A percentile compares a stretch with the other conserved stretches of the same genome.
Conservation (phyloP, 176 grass and related monocot species). For the Leersia perrieri region DNA sequence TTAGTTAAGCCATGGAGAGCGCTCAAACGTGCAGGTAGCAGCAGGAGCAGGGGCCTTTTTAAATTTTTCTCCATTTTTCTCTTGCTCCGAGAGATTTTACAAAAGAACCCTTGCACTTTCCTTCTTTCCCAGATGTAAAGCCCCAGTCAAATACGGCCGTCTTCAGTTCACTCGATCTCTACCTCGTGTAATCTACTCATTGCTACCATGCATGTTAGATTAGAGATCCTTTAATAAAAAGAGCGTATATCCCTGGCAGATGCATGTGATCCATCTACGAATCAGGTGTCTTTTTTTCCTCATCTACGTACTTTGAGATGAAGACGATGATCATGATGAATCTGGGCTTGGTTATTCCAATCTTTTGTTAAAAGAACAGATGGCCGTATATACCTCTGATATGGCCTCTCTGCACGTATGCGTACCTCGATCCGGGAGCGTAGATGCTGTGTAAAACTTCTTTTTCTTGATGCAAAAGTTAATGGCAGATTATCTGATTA, state of each 20-base stretch:
- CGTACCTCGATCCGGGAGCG: not conserved
- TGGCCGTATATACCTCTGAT: not conserved
- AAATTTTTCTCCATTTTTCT: too few species aligned
- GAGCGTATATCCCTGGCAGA: constrained; percentile 20
- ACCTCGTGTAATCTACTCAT: constrained; percentile 36
- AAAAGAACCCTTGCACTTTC: constrained; percentile 20
- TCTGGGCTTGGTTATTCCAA: not conserved
- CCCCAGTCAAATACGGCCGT: constrained; percentile 30
- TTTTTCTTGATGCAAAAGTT: not conserved
- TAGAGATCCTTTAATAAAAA: constrained; percentile 37
- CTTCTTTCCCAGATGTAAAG: constrained; percentile 26
- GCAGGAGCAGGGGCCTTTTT: not conserved
- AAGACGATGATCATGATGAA: constrained; percentile 25
- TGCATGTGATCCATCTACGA: constrained; percentile 33
- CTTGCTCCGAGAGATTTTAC: constrained; percentile 11
- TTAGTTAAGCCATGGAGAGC: not conserved
- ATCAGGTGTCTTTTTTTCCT: constrained; percentile 10
- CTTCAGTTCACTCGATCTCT: too few species aligned
- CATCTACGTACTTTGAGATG: constrained; percentile 36
- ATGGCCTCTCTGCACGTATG: not conserved
- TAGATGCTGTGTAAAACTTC: not conserved
- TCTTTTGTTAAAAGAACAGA: constrained; percentile 23
- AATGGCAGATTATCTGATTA: not conserved
- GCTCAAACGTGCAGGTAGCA: not conserved
- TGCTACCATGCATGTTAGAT: constrained; percentile 1